Evolutionary conservation across 2,329 filamentous ascomycete genomes (phyloP), one percentile per base, ranked within the genome.

Genomic region (Fusarium ramigenum): DNA sequence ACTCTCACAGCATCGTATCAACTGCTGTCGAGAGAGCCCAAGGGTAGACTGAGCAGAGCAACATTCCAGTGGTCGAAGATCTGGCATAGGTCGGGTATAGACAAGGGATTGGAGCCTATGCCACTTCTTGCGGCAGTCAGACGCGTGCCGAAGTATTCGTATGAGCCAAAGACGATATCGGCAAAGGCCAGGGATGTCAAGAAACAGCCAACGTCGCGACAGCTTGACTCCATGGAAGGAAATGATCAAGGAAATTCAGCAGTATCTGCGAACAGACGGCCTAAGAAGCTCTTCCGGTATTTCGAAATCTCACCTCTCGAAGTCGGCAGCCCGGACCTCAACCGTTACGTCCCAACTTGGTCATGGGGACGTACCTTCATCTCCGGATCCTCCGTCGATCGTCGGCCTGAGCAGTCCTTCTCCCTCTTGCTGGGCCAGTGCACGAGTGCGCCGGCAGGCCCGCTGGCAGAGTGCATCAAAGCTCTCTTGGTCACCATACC

Each of bases 221-320:
- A 63, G 7, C 25, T 23, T 15, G n/a, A 28, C 6, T 1, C 18
- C 12, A 7, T 12, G 0, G 12, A 32, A 7, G 30, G 21, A 12
- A 43, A 15, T 4, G 10, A 43, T 4, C 19, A 37, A n/a, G 5
- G 1, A 2, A 23, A n/a, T 2, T 0, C 5, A 8, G 3, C 10
- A 21, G 3, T 4, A 0, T 16, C 21, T 16, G 10, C 9, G 0
- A 60, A 28, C 2, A 39, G 18, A 3, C 36, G 2, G 0, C 28
- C 46, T 1, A 64, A 36, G 19, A 62, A 70, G 12, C 15, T 69
- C 1, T 77, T 77, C 8, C 75, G 77, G 4, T 77, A 76, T n/a
- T 77, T 77, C 4, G 75, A 77, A 9, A 70, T 77, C 7, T 73
- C 75, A 4, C 75, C 75, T 0, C 44, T 77, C 0, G 75, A 77